Evolutionary conservation across 2,329 filamentous ascomycete genomes (phyloP).

Genomic region (Zymoseptoria passerinii): DNA sequence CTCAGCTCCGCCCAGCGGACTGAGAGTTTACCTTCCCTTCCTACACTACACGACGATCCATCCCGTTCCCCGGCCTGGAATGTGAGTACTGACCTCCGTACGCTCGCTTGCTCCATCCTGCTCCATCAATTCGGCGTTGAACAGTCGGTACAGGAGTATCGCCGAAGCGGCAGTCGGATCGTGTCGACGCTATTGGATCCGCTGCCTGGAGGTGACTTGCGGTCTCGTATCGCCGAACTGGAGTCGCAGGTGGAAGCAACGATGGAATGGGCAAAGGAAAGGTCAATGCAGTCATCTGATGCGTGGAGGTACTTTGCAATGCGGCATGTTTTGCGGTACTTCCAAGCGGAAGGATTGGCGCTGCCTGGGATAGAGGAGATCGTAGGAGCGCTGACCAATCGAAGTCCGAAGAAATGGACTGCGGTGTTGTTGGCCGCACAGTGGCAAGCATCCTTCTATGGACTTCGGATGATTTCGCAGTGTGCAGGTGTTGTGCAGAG

Average conservation of each 20-base stretch:
- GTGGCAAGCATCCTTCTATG: slow-evolving; percentile 37
- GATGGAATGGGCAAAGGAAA: slow-evolving; percentile 1
- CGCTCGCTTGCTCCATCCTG: slow-evolving; percentile 34
- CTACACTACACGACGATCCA: slow-evolving; percentile 49
- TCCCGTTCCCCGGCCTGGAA: slow-evolving; percentile 37
- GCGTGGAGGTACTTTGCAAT: slow-evolving; percentile 18
- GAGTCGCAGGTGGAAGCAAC: slow-evolving; percentile 1
- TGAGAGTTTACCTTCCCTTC: slow-evolving; percentile 56
- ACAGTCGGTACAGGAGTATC: slow-evolving; percentile 31
- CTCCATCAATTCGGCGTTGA: slow-evolving; percentile 9
- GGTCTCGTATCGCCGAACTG: not conserved
- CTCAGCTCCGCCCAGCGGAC: slow-evolving; percentile 10
- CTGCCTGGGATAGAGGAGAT: slow-evolving; percentile 17
- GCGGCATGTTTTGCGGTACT: slow-evolving; percentile 11
- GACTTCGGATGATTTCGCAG: slow-evolving; percentile 36
- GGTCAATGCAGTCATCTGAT: not conserved
- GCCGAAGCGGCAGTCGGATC: slow-evolving; percentile 28
- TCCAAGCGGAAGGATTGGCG: slow-evolving; percentile 6
- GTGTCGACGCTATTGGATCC: slow-evolving; percentile 10
- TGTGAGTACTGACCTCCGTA: slow-evolving; percentile 30
- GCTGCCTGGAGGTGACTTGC: not conserved
- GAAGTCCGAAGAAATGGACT: slow-evolving; percentile 30
- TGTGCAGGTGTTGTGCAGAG: slow-evolving; percentile 33
- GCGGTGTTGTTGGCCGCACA: slow-evolving; percentile 34
- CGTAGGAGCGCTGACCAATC: slow-evolving; percentile 21